phyloP scores from a whole-genome alignment of 2,329 filamentous ascomycete species.

The Stagonosporopsis cucurbitacearum region DNA sequence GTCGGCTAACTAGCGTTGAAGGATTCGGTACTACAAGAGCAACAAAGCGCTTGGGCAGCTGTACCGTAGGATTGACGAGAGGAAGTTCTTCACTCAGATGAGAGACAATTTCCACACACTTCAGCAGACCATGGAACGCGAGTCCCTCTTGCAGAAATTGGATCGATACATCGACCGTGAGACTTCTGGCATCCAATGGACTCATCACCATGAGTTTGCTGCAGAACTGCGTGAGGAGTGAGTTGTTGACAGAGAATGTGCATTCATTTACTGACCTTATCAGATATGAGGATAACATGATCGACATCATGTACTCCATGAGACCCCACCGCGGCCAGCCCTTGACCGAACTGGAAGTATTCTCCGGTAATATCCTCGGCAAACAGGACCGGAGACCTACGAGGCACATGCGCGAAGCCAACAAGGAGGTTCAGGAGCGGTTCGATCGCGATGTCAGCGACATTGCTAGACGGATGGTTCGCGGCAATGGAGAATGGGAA shows the following conservation, averaged over 20 bases:
- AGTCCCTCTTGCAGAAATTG: slow-evolving; percentile 43
- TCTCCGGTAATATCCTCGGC: slow-evolving; percentile 64
- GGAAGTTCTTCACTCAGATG: slow-evolving; percentile 60
- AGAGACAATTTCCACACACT: slow-evolving; percentile 24
- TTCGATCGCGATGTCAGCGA: slow-evolving; percentile 54
- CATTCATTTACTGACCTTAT: background rate
- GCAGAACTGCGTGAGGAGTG: slow-evolving; percentile 50
- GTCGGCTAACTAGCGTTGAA: background rate
- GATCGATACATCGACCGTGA: slow-evolving; percentile 50
- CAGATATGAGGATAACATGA: slow-evolving; percentile 61
- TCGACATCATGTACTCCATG: slow-evolving; percentile 54
- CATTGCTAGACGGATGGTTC: slow-evolving; percentile 53
- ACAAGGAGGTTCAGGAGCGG: slow-evolving; percentile 47
- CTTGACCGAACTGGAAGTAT: slow-evolving; percentile 53
- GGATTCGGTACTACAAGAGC: slow-evolving; percentile 68
- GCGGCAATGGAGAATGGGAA: slow-evolving; percentile 44
- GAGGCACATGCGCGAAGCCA: slow-evolving; percentile 38
- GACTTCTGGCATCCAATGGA: slow-evolving; percentile 50
- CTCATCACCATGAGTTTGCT: slow-evolving; percentile 49
- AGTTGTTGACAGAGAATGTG: background rate
- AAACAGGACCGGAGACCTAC: slow-evolving; percentile 51
- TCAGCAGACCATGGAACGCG: slow-evolving; percentile 6
- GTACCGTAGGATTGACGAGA: slow-evolving; percentile 76
- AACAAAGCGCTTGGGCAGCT: slow-evolving; percentile 72
- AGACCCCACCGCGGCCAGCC: slow-evolving; percentile 36